A percentile compares a stretch with the other conserved stretches of the same genome.
Conservation (phyloP, 129 eudicot species). For the Deinandra increscens region DNA sequence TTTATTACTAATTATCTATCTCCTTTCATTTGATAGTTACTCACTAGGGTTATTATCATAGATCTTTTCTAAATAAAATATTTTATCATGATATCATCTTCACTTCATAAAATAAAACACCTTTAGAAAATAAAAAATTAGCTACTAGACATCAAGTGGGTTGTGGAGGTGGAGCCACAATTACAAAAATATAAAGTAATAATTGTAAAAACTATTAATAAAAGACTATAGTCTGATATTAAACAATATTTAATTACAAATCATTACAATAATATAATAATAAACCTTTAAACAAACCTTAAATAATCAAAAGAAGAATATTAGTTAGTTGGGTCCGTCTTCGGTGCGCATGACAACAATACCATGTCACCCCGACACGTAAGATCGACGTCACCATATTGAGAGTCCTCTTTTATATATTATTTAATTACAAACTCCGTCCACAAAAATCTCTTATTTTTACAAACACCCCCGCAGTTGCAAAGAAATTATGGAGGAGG, state of each 20-base stretch:
- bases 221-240: background rate
- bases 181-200: no score
- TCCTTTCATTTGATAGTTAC: no score
- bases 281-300: background rate
- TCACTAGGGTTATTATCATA: no score
- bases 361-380: background rate
- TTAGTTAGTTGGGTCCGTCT: background rate
- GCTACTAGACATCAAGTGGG: no score
- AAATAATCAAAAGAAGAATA: background rate
- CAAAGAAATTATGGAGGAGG: slow-evolving; percentile 9
- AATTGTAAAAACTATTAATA: background rate
- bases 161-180: no score
- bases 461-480: slow-evolving; percentile 18
- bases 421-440: no score
- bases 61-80: no score
- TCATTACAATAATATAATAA: background rate
- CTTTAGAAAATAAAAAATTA: no score
- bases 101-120: no score
- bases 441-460: no score
- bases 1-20: no score
- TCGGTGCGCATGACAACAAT: background rate
- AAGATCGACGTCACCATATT: background rate
- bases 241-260: background rate
- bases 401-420: background rate
- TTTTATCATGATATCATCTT: no score